These are phyloP conservation scores for Tetracladium marchalianum DNA, from an alignment of 495 filamentous ascomycete genomes.

Conservation along the genomic window DNA sequence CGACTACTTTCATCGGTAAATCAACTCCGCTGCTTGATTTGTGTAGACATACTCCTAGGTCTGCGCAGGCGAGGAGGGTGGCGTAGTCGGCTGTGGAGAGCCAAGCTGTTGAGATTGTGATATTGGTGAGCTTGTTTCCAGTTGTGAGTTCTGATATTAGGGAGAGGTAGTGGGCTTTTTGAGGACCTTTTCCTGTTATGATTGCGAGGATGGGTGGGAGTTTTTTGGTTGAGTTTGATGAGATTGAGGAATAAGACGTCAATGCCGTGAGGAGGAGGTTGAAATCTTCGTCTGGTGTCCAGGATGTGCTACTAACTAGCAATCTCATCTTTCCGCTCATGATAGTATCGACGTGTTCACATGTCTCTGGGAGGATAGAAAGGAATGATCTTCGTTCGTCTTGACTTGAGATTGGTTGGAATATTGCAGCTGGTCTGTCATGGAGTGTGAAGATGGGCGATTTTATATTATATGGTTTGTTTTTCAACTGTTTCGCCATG, in stretches of 20 bases:
- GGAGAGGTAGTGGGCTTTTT: conserved; percentile 64
- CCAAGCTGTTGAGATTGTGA: conserved; percentile 73
- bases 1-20: conserved; percentile 98
- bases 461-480: conserved; percentile 47
- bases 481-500: conserved; percentile 66
- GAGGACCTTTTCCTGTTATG: conserved; percentile 89
- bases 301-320: conserved; percentile 85
- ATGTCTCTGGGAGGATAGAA: conserved; percentile 45
- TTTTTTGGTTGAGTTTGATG: conserved; percentile 9
- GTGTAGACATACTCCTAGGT: conserved; percentile 85
- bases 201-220: conserved; percentile 67
- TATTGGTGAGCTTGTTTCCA: conserved; percentile 49
- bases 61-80: conserved; percentile 72
- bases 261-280: conserved; percentile 79
- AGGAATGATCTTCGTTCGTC: conserved; percentile 49
- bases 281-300: conserved; percentile 97
- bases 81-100: conserved; percentile 78
- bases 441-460: conserved; percentile 65
- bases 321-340: conserved; percentile 47
- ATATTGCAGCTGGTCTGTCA: conserved; percentile 77
- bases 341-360: conserved; percentile 43
- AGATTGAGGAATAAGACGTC: conserved; percentile 45
- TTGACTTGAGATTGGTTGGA: conserved; percentile 52
- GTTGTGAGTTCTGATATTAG: conserved; percentile 50
- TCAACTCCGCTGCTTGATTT: conserved; percentile 90